Evolutionary conservation across 73 alveolate species (phyloP), one percentile per base, ranked within the genome.

Genomic region (Paramecium pentaurelia): DNA sequence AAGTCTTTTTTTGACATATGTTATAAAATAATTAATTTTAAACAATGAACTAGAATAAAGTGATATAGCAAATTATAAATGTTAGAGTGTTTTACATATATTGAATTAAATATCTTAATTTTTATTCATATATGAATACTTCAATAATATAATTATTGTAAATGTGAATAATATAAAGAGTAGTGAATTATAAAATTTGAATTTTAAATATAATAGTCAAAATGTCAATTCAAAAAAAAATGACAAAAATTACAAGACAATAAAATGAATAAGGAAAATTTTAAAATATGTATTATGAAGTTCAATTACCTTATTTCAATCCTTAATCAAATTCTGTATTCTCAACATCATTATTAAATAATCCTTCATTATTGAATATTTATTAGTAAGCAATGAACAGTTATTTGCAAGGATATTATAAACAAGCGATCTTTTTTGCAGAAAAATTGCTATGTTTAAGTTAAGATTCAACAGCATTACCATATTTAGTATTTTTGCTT

Each of bases 361-460:
- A 77, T 73, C 87, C 87, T 28, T 73, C 70, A 77, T 40, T 77
- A 47, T 22, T 47, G 40, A 77, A 77, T 34, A 77, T 77, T 16
- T 77, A 77, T 77, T 9, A 77, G 34, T 44, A 22, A 77, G 90
- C 51, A 20, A 77, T 77, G 71, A 27, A 25, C 32, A 77, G 90
- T 44, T 77, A 77, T 77, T 47, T 77, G 75, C 18, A 77, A 22
- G 90, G 90, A 40, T 30, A 77, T 42, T 47, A 77, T 14, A 77
- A 77, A 44, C 45, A 77, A 44, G 54, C 60, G 16, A 30, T 77
- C 44, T 77, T 77, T 77, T 77, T 77, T 77, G 90, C 90, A 37
- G 90, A 77, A 44, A 77, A 77, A 44, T 77, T 77, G 54, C 25
- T 77, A 9, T 40, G 90, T 34, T 34, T 77, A 12, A 77, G 18